Evolutionary conservation across 148 eudicot genomes (phyloP).

Genomic region (Amaranthus cruentus): DNA sequence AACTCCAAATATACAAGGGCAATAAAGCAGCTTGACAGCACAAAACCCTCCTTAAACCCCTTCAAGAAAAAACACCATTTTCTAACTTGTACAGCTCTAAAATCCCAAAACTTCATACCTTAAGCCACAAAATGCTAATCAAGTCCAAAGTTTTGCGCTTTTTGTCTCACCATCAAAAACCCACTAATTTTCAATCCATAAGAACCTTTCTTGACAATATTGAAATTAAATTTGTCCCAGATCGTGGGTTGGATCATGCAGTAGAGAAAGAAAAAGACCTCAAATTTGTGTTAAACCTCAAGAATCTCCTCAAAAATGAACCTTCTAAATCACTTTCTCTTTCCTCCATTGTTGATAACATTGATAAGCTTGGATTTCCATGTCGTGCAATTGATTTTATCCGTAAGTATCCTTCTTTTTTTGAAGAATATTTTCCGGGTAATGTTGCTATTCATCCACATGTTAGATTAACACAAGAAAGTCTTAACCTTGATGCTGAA

Average conservation of each 20-base stretch:
- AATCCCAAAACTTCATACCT: background rate
- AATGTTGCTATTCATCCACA: constrained; percentile 50
- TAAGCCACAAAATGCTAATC: constrained; percentile 18
- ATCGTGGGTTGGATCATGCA: constrained; percentile 76
- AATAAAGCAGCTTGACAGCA: background rate
- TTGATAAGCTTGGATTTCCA: constrained; percentile 38
- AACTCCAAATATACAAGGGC: background rate
- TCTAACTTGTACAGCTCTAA: background rate
- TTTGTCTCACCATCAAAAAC: constrained; percentile 11
- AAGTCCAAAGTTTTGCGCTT: constrained; percentile 22
- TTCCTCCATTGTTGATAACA: constrained; percentile 40
- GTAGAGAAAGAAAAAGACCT: constrained; percentile 73
- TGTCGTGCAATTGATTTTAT: constrained; percentile 63
- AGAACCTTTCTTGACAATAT: constrained; percentile 39
- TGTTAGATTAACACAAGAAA: constrained; percentile 49
- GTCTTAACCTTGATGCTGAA: constrained; percentile 46
- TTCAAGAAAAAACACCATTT: background rate
- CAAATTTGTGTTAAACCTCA: constrained; percentile 48
- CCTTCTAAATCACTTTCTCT: constrained; percentile 75
- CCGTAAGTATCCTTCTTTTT: constrained; percentile 59
- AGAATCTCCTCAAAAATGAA: constrained; percentile 54
- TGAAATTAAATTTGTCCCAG: constrained; percentile 57
- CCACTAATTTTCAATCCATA: constrained; percentile 21
- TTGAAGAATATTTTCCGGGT: constrained; percentile 54
- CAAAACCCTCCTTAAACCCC: constrained; percentile 35